These are phyloP conservation scores for Phialocephala sp. DNA, from an alignment of 2,329 filamentous ascomycete species.

Conservation along the genomic window DNA sequence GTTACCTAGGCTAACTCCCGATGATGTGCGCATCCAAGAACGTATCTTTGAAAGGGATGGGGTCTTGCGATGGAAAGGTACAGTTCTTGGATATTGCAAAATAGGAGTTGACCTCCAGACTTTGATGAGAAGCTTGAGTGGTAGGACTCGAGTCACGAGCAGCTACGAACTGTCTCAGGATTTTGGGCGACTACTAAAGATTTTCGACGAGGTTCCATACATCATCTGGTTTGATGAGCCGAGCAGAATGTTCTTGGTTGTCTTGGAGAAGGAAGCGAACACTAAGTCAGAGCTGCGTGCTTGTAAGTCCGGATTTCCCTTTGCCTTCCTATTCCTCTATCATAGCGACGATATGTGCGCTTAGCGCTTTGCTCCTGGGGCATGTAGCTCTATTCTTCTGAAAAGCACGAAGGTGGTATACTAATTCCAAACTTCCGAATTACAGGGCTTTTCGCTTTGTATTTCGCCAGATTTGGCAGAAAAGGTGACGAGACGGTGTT, in stretches of 20 bases:
- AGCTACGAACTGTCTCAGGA: slow-evolving; percentile 12
- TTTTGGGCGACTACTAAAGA: slow-evolving; percentile 38
- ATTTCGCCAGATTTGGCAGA: slow-evolving; percentile 1
- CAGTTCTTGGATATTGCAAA: slow-evolving; percentile 56
- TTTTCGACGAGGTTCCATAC: slow-evolving; percentile 61
- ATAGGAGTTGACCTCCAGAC: slow-evolving; percentile 56
- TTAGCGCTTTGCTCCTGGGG: not conserved
- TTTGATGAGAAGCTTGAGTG: slow-evolving; percentile 32
- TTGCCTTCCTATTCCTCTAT: slow-evolving; percentile 39
- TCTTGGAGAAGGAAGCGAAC: slow-evolving; percentile 64
- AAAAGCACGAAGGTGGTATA: slow-evolving; percentile 10
- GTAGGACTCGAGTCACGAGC: slow-evolving; percentile 12
- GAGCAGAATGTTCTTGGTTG: slow-evolving; percentile 57
- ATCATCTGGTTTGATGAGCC: slow-evolving; percentile 62
- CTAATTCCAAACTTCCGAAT: not conserved
- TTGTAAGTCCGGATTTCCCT: slow-evolving; percentile 63
- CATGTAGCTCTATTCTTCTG: not conserved
- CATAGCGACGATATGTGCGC: not conserved
- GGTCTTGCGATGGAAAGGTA: slow-evolving; percentile 57
- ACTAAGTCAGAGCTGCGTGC: slow-evolving; percentile 60
- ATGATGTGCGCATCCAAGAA: slow-evolving; percentile 60
- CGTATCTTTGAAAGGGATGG: slow-evolving; percentile 40
- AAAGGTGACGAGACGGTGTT: slow-evolving; percentile 5
- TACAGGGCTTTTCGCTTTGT: not conserved
- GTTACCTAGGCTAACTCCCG: slow-evolving; percentile 60